Percentiles rank a stretch among this genome's conserved stretches.
Conservation (phyloP, 2,329 filamentous ascomycete species). For the Fonsecaea monophora region DNA sequence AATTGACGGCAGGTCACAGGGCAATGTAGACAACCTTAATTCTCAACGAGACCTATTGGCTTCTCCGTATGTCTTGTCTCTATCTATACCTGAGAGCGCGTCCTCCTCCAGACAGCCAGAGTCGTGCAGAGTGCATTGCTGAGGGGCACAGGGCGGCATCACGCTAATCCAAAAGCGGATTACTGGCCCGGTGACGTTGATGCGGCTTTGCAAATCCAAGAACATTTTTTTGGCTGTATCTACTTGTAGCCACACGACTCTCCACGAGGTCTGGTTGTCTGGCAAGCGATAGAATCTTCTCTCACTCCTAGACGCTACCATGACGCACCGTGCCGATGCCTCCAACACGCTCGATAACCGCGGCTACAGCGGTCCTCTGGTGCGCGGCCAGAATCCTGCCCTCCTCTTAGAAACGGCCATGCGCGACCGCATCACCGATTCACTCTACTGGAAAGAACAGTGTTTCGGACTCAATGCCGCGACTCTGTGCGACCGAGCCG, state of each 20-base stretch:
- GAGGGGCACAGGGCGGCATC: not conserved
- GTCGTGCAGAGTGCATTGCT: too few relatives aligned
- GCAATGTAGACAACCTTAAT: not conserved
- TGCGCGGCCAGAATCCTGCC: constrained; percentile 92
- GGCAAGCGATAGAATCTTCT: not conserved
- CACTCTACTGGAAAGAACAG: constrained; percentile 98
- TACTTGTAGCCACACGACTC: not conserved
- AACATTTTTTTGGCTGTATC: not conserved
- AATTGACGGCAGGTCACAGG: not conserved
- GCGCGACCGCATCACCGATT: constrained; percentile 91
- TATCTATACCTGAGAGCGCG: not conserved
- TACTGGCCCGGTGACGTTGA: not conserved
- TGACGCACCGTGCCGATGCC: constrained; percentile 77
- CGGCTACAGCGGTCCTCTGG: constrained; percentile 75
- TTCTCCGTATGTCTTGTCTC: not conserved
- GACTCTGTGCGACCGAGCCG: constrained; percentile 84
- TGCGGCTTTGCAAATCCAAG: not conserved
- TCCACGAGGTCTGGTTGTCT: not conserved
- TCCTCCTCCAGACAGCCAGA: not conserved
- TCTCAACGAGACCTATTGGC: not conserved
- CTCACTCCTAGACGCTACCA: constrained; percentile 45
- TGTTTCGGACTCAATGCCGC: constrained; percentile 91
- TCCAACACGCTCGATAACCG: constrained; percentile 82
- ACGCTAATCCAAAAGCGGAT: not conserved
- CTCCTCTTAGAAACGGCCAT: constrained; percentile 95